Base-by-base conservation (phyloP, 345 rosid species). In the Corchorus capsularis region DNA sequence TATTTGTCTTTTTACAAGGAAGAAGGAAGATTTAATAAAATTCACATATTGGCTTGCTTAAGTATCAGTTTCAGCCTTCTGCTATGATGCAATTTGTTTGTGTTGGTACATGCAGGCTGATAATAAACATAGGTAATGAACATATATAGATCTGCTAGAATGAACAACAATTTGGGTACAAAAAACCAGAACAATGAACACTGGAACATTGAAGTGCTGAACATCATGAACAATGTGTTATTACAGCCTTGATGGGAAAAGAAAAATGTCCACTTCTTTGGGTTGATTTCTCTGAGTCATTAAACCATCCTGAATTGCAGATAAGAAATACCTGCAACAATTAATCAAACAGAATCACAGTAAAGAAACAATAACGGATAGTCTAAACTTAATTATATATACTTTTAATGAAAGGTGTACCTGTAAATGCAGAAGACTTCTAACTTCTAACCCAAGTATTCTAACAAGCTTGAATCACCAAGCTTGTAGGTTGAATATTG, bases 381-480 rank as follows among this genome's bases (percentile, higher is more conserved):
- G 22, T n/a, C n/a, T 55, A 54, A n/a, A 55, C 17, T 4, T 14
- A 6, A 0, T 39, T 55, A 8, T 17, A 55, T 0, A 27, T 27
- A 27, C 27, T 27, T 55, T 19, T 55, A 9, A 9, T 27, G 11
- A 55, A 55, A 7, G 27, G 17, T n/a, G 9, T 34, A 1, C 66
- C 45, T 62, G 19, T 15, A 45, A 8, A 6, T 45, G 8, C 47
- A 45, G 9, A 7, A 45, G 47, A 35, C 66, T 62, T 34, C 19
- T 35, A 63, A 35, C 66, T 62, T 34, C 19, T 35, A 63, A 63
- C 35, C 3, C 80, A n/a, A 71, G 72, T 32, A 81, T 4, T 65
- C 53, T 20, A 65, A 41, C 52, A 65, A 65, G 70, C 52, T 17
- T 17, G 52, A 65, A 65, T 43, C 70, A 9, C 52, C 70, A 17